Evolutionary conservation across 352 stramenopile species (phyloP), one percentile per base, ranked within the genome.

Genomic region (Hyphochytrium catenoides): DNA sequence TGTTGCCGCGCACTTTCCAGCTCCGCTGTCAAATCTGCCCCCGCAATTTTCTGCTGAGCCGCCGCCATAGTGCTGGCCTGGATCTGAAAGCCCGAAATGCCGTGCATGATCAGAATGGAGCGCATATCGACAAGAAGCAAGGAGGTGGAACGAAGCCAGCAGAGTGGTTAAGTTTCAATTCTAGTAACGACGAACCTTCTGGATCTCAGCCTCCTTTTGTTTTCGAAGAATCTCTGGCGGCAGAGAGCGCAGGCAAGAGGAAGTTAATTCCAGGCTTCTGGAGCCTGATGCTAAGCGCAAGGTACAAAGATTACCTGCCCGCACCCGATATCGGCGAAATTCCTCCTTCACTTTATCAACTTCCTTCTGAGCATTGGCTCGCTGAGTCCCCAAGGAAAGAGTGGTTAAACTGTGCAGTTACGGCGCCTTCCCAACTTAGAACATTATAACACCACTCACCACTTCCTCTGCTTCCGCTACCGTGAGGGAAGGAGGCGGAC

Each of bases 301-400:
- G n/a, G n/a, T n/a, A n/a, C n/a, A n/a, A n/a, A n/a, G n/a, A n/a
- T n/a, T 38, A 73, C 60, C 60, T 31, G 69, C 66, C 20, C 69
- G 62, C 34, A 84, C 66, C 16, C 69, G 69, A 50, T 84, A 84
- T 20, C 69, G 62, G 15, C 69, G 64, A 25, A 84, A 84, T 36
- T 84, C 69, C 52, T 84, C 69, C 33, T 84, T 66, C 0, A 84
- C 69, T 3, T 62, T 64, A 26, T 77, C 64, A 22, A 84, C 59
- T 33, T 83, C 69, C 26, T 74, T 57, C 4, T 18, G 38, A 12
- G 8, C 3, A 36, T 20, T 23, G 34, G 29, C 19, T 26, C 23
- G 18, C 14, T 19, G 19, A 24, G 2, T 41, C 17, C 4, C 4
- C 12, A 1, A 33, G 12, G 14, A 11, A 15, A 32, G 8, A 37